Percentiles rank a stretch among this genome's conserved stretches.
Conservation (phyloP, 345 rosid genomes). For the Moringa oleifera region DNA sequence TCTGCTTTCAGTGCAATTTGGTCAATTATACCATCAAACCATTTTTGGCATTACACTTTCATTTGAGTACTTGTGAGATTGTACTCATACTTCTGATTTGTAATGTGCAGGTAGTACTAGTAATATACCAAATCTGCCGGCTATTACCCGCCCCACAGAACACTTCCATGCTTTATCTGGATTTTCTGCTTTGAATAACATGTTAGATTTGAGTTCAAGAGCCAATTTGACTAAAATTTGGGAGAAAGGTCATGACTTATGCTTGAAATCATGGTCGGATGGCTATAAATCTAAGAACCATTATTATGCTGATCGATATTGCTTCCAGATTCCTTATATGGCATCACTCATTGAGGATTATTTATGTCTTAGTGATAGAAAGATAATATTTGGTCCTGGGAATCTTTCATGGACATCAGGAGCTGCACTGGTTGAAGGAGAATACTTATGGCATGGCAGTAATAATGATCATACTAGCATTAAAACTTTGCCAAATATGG, state of each 20-base stretch:
- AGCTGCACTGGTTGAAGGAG: constrained; percentile 48
- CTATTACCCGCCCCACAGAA: constrained; percentile 10
- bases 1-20: no score
- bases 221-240: constrained; percentile 35
- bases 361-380: constrained; percentile 28
- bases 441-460: constrained; percentile 22
- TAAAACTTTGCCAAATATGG: constrained; percentile 12
- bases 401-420: constrained; percentile 63
- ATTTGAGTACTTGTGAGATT: background rate
- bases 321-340: constrained; percentile 44
- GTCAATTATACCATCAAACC: background rate
- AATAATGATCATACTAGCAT: constrained; percentile 5
- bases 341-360: constrained; percentile 40
- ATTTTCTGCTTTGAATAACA: constrained; percentile 39
- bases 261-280: constrained; percentile 38
- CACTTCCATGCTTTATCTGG: constrained; percentile 56
- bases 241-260: constrained; percentile 40
- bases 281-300: constrained; percentile 11
- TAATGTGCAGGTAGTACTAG: constrained; percentile 36
- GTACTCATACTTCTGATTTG: background rate
- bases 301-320: constrained; percentile 28
- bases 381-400: constrained; percentile 48
- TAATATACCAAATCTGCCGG: constrained; percentile 22
- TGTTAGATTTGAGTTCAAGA: constrained; percentile 29
- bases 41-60: background rate